A percentile compares a stretch with the other conserved stretches of the same genome.
Conservation (phyloP, 2,329 filamentous ascomycete genomes). For the Microcyclosporella mali region DNA sequence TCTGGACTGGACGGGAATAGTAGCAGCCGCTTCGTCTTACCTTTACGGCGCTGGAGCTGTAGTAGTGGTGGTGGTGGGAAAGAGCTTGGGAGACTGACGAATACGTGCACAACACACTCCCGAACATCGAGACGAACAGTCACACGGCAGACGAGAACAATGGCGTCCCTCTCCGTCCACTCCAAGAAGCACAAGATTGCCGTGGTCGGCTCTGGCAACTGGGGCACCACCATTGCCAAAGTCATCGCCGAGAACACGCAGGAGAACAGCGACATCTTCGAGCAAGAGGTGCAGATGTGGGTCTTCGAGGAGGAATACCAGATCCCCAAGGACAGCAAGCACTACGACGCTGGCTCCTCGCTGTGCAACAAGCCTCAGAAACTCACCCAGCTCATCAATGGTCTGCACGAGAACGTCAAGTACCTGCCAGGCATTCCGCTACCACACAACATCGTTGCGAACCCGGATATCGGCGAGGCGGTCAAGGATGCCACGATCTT, state of each 20-base stretch:
- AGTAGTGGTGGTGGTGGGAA: background rate
- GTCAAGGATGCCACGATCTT: slow-evolving; percentile 81
- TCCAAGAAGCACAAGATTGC: slow-evolving; percentile 84
- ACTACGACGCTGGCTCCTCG: slow-evolving; percentile 59
- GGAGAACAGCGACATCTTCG: slow-evolving; percentile 71
- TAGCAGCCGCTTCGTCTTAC: no score
- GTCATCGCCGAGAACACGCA: slow-evolving; percentile 90
- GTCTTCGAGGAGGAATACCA: slow-evolving; percentile 89
- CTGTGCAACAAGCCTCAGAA: slow-evolving; percentile 66
- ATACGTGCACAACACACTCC: background rate
- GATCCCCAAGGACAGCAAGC: slow-evolving; percentile 63
- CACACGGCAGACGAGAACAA: slow-evolving; percentile 16
- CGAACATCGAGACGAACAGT: no score
- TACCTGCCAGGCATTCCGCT: slow-evolving; percentile 87
- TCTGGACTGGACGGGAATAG: no score
- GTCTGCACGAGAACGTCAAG: slow-evolving; percentile 91
- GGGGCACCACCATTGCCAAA: slow-evolving; percentile 96
- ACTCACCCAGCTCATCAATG: slow-evolving; percentile 87
- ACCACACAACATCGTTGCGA: slow-evolving; percentile 76
- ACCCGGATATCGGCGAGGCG: slow-evolving; percentile 71
- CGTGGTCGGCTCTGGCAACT: slow-evolving; percentile 93
- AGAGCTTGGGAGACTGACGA: background rate
- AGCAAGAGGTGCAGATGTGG: slow-evolving; percentile 95
- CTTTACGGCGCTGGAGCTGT: no score
- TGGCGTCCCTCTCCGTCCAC: slow-evolving; percentile 47